Evolutionary conservation across 768 basidiomycete genomes (phyloP).

Genomic region (Leccinum ochraceum): DNA sequence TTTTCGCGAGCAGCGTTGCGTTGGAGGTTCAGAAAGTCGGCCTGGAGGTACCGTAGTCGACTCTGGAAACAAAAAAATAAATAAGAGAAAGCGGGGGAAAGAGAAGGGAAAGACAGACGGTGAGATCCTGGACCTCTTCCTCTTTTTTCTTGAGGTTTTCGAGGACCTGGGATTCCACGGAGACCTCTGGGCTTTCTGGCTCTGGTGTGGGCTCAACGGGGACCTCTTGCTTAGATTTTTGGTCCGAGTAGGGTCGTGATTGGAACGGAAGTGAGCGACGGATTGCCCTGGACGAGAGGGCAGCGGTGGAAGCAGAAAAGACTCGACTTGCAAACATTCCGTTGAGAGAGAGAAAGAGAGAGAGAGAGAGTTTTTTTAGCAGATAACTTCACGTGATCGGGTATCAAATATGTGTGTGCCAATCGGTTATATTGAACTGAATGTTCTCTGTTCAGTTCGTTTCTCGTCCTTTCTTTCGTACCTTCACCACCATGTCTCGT

Average conservation of each 20-base stretch:
- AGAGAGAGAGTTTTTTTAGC: slow-evolving; percentile 1
- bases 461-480: slow-evolving; percentile 20
- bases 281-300: slow-evolving; percentile 51
- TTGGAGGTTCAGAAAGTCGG: slow-evolving; percentile 94
- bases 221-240: slow-evolving; percentile 35
- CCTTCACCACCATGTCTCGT: slow-evolving; percentile 42
- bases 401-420: not conserved
- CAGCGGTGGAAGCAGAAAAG: slow-evolving; percentile 61
- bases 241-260: slow-evolving; percentile 60
- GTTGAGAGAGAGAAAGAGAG: slow-evolving; percentile 21
- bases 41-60: slow-evolving; percentile 88
- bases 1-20: slow-evolving; percentile 90
- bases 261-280: slow-evolving; percentile 36
- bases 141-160: slow-evolving; percentile 79
- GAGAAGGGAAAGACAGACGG: slow-evolving; percentile 49
- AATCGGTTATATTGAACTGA: slow-evolving; percentile 1
- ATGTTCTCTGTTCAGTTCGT: slow-evolving; percentile 1
- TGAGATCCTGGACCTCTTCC: slow-evolving; percentile 79
- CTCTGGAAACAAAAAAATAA: slow-evolving; percentile 47
- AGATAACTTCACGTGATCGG: slow-evolving; percentile 26
- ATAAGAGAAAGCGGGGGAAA: slow-evolving; percentile 4
- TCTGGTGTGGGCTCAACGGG: slow-evolving; percentile 18
- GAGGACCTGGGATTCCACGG: slow-evolving; percentile 39
- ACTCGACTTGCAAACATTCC: slow-evolving; percentile 50
- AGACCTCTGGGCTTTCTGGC: slow-evolving; percentile 23